A percentile compares a stretch with the other conserved stretches of the same genome.
Evolutionary conservation across 129 eudicot genomes (phyloP).

Genomic region (Centella asiatica): DNA sequence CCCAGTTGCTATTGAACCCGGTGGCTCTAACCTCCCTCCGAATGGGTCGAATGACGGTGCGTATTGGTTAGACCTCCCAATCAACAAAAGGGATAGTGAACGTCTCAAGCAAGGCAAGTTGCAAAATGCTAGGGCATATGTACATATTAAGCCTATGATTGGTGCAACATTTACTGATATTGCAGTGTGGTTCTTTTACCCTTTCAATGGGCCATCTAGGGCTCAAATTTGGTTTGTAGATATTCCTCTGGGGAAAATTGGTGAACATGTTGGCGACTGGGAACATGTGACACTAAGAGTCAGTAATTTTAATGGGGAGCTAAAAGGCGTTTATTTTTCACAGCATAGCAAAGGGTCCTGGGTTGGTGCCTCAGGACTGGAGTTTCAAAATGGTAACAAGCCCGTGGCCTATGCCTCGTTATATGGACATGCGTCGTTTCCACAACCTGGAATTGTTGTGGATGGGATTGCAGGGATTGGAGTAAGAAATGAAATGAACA

Average conservation of each 20-base stretch:
- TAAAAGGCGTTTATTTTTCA: constrained; percentile 31
- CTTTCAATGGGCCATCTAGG: constrained; percentile 48
- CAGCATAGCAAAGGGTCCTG: constrained; percentile 45
- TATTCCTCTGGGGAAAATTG: constrained; percentile 36
- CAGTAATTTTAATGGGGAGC: constrained; percentile 41
- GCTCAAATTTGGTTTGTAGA: constrained; percentile 41
- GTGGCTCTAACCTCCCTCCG: constrained; percentile 47
- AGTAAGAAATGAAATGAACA: constrained; percentile 47
- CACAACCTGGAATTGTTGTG: constrained; percentile 40
- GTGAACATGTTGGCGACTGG: constrained; percentile 57
- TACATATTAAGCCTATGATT: constrained; percentile 46
- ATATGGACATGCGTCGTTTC: constrained; percentile 34
- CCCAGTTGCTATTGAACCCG: constrained; percentile 23
- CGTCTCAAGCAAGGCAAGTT: constrained; percentile 38
- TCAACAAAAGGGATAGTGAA: constrained; percentile 20
- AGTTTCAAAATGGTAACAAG: constrained; percentile 37
- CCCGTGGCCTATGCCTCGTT: constrained; percentile 36
- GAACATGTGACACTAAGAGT: constrained; percentile 46
- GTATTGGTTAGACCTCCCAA: constrained; percentile 47
- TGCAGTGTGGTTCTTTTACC: constrained; percentile 50
- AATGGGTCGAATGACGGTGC: constrained; percentile 48
- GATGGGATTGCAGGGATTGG: constrained; percentile 47
- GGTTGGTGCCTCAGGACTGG: constrained; percentile 37
- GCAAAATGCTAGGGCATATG: constrained; percentile 30
- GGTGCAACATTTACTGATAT: constrained; percentile 44